These are phyloP conservation scores for Tritrichomonas musculus DNA, from an alignment of 208 protist genomes.

Conservation along the genomic window DNA sequence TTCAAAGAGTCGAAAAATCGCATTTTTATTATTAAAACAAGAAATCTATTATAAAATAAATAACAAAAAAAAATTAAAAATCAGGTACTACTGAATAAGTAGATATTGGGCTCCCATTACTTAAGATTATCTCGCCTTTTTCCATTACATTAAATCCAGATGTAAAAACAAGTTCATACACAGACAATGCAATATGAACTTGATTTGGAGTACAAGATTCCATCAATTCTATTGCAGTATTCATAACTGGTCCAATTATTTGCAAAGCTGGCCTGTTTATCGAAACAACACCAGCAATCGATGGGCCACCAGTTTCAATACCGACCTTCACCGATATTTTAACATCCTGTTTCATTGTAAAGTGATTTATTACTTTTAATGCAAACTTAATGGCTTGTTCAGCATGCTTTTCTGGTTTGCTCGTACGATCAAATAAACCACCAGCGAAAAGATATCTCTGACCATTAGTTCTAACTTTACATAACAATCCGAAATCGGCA, in stretches of 20 bases:
- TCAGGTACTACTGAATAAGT: too few relatives aligned
- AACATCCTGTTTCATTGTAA: neutral
- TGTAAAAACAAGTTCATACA: neutral
- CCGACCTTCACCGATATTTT: neutral
- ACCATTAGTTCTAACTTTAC: neutral
- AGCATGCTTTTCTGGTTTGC: neutral
- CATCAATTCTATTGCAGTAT: neutral
- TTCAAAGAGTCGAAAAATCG: too few relatives aligned
- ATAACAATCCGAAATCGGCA: neutral
- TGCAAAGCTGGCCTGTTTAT: neutral
- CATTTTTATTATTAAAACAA: too few relatives aligned
- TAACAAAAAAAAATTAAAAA: too few relatives aligned
- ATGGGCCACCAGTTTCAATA: neutral
- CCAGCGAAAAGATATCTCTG: neutral
- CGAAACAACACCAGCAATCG: neutral
- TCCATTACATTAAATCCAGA: neutral
- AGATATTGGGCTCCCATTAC: neutral
- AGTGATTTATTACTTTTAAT: neutral
- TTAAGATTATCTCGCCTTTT: neutral
- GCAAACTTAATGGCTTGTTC: neutral
- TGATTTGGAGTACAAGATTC: neutral
- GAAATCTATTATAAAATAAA: too few relatives aligned
- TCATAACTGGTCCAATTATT: neutral
- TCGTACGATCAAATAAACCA: neutral
- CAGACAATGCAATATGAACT: neutral